Base-by-base conservation (phyloP, 192 early-diverging fungal species). In the Diversispora epigaea region DNA sequence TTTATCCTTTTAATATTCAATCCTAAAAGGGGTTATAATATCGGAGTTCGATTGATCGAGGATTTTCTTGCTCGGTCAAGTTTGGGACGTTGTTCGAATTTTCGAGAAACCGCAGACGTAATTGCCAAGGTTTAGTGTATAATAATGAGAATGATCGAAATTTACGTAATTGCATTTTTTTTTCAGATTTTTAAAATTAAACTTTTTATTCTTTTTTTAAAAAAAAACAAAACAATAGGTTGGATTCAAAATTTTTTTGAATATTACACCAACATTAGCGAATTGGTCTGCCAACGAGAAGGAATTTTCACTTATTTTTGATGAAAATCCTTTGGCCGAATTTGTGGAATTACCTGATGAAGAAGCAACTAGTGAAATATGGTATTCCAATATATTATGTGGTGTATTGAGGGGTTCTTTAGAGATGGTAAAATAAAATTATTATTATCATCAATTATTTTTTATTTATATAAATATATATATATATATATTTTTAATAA, bases 381-480 rank as follows among this genome's bases (percentile, higher is more conserved):
- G 95, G 96, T 99, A 97, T 78, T 96, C 95, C 25, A 99, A 99
- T 75, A 89, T 98, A 25, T 83, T 97, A 45, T 96, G 94, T 76
- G 98, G 98, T 2, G 94, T 98, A 3, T 76, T 99, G 57, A 87
- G 98, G 15, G 98, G 96, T 4, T 92, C 96, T 8, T 83, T 98
- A 49, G 98, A 99, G 74, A 98, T 99, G 95, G 94, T 96, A 84
- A 73, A 60, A 14, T 61, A 40, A 1, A 22, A 12, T 78, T 68
- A 9, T 19, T 44, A 54, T 25, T 15, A n/a, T n/a, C n/a, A n/a
- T n/a, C n/a, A n/a, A n/a, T n/a, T n/a, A n/a, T n/a, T n/a, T n/a
- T n/a, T n/a, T n/a, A n/a, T n/a, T n/a, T n/a, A n/a, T n/a, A n/a
- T n/a, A n/a, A n/a, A n/a, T n/a, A n/a, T n/a, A n/a, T n/a, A n/a